phyloP scores from a whole-genome alignment of 2,329 filamentous ascomycete species.

The Penicillium sp. region DNA sequence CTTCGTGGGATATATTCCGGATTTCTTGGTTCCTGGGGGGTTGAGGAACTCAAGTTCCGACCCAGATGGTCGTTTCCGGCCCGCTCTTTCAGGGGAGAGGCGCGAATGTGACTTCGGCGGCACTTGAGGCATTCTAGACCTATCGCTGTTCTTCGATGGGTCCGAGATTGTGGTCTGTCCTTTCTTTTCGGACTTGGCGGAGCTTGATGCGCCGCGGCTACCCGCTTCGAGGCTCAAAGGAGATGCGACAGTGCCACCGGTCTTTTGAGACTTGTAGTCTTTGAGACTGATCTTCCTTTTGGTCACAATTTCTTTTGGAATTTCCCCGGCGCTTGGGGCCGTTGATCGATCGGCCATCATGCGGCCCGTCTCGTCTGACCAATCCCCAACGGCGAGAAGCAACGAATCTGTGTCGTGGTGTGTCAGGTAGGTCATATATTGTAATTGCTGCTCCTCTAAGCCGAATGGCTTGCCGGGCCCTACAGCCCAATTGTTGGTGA shows the following conservation, averaged over 20 bases:
- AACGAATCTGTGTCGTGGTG: constrained; percentile 57
- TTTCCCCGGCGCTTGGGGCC: constrained; percentile 40
- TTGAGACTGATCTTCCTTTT: constrained; percentile 64
- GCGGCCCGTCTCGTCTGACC: constrained; percentile 51
- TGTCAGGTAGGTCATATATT: constrained; percentile 62
- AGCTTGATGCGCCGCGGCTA: constrained; percentile 18
- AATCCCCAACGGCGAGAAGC: constrained; percentile 54
- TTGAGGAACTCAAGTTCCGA: constrained; percentile 20
- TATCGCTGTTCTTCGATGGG: constrained; percentile 16
- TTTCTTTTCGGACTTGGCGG: constrained; percentile 19
- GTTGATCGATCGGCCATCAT: constrained; percentile 45
- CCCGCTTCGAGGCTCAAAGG: constrained; percentile 26
- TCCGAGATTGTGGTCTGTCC: constrained; percentile 23
- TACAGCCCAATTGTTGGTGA: constrained; percentile 49
- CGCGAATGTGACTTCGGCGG: constrained; percentile 15
- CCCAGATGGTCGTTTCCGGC: constrained; percentile 31
- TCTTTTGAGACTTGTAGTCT: constrained; percentile 60
- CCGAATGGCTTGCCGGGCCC: constrained; percentile 54
- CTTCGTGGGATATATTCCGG: constrained; percentile 37
- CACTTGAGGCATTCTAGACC: constrained; percentile 11
- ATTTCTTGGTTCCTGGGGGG: constrained; percentile 16
- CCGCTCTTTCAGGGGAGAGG: constrained; percentile 17
- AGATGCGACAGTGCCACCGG: constrained; percentile 31
- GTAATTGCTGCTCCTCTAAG: constrained; percentile 56
- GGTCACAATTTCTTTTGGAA: constrained; percentile 40